Percentiles rank a stretch among this genome's conserved stretches.
Conservation (phyloP, 169 alveolate genomes). For the Miamiensis avidus region DNA sequence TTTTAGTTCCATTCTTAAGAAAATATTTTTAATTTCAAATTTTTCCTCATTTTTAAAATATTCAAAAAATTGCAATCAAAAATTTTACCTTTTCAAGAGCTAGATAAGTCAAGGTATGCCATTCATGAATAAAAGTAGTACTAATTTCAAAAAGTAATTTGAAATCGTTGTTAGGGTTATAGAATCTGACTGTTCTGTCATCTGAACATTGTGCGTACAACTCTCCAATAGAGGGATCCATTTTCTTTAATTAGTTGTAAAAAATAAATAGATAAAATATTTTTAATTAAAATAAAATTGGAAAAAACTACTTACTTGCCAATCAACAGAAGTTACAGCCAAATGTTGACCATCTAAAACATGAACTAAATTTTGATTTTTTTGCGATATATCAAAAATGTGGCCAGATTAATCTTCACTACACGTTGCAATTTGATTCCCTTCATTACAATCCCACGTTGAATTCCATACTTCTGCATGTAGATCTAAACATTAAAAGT, state of each 20-base stretch:
- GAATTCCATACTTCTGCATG: slow-evolving; percentile 69
- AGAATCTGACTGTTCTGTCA: slow-evolving; percentile 54
- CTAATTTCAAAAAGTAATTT: slow-evolving; percentile 17
- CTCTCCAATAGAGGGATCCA: slow-evolving; percentile 8
- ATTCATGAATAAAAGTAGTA: slow-evolving; percentile 53
- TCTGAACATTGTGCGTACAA: slow-evolving; percentile 59
- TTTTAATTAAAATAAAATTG: background rate
- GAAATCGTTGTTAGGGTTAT: slow-evolving; percentile 32
- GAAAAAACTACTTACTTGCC: slow-evolving; percentile 36
- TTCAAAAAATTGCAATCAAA: too few species aligned
- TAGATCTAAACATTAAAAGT: background rate
- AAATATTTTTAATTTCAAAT: slow-evolving; percentile 24
- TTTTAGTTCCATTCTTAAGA: slow-evolving; percentile 30
- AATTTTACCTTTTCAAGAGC: slow-evolving; percentile 28
- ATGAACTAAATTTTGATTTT: slow-evolving; percentile 4
- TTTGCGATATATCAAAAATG: slow-evolving; percentile 39
- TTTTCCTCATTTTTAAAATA: too few species aligned
- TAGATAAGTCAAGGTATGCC: slow-evolving; percentile 72
- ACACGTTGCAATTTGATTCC: slow-evolving; percentile 49
- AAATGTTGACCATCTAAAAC: slow-evolving; percentile 49
- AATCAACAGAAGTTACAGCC: slow-evolving; percentile 68
- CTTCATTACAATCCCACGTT: slow-evolving; percentile 25
- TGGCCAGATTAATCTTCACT: slow-evolving; percentile 63
- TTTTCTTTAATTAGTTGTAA: background rate
- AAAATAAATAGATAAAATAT: background rate